Evolutionary conservation across 2,329 filamentous ascomycete genomes (phyloP), one percentile per base, ranked within the genome.

Genomic region (Leptographium procerum): DNA sequence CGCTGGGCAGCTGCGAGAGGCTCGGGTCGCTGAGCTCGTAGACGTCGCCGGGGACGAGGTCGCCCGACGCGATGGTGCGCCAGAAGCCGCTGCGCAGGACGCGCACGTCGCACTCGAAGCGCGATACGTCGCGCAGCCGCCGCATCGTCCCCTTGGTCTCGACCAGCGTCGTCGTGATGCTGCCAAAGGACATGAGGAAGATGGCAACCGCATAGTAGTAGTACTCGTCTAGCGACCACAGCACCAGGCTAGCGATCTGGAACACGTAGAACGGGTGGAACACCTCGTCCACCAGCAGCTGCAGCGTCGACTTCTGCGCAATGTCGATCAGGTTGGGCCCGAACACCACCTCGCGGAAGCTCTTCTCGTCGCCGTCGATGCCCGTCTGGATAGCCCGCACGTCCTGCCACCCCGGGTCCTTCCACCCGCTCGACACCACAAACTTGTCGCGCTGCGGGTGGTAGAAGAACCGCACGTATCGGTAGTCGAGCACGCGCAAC

Each of bases 261-360:
- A 99, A 99, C 58, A 99, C 87, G 70, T 99, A 99, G 70, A 99
- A 99, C 0, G 94, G 95, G 69, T 99, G 94, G 66, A 99, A 91
- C 24, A 89, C 91, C 75, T 99, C 94, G 65, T 99, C 92, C 24
- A 96, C 78, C 16, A 99, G 78, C 53, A 99, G 81, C 67, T 95
- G 89, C 1, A 83, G 79, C 19, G 87, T 81, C 1, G 88, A 85
- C 73, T 96, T 99, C 67, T 96, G 86, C 66, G 95, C 84, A 64
- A 99, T 95, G 62, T 96, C 89, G 64, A 99, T 96, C 59, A 90
- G 72, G 66, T 99, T 99, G 59, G 80, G 81, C 43, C 92, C 92
- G 71, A 99, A 99, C 6, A 97, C 88, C 48, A 85, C 80, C 65
- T 94, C 88, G 57, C 95, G 84, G 57, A 85, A 81, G 60, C 86